Conservation (phyloP, 2,329 filamentous ascomycete species). For the Ophiocordyceps camponoti-floridani region DNA sequence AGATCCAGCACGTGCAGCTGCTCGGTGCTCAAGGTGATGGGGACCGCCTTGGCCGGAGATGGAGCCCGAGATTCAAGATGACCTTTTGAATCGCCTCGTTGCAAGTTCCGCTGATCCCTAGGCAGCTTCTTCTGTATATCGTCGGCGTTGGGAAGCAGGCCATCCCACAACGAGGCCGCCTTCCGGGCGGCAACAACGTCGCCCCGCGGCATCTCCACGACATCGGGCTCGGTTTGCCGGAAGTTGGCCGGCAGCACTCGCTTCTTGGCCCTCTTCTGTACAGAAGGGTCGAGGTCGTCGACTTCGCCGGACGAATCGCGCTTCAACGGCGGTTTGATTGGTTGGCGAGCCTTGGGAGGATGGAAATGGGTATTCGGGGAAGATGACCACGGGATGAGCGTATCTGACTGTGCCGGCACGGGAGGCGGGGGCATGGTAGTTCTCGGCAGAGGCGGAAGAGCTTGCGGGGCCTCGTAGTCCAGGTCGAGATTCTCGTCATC, state of each 20-base stretch:
- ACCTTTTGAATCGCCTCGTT: slow-evolving; percentile 21
- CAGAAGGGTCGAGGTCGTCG: slow-evolving; percentile 8
- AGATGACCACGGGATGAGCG: slow-evolving; percentile 52
- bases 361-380: slow-evolving; percentile 34
- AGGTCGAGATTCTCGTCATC: slow-evolving; percentile 64
- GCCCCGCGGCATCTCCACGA: neutral
- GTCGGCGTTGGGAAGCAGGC: slow-evolving; percentile 53
- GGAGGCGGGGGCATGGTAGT: slow-evolving; percentile 11
- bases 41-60: slow-evolving; percentile 19
- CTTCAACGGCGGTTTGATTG: slow-evolving; percentile 17
- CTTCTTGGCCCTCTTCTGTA: slow-evolving; percentile 32
- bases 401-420: slow-evolving; percentile 10
- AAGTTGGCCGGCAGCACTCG: slow-evolving; percentile 38
- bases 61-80: slow-evolving; percentile 15
- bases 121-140: slow-evolving; percentile 65
- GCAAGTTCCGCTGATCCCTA: slow-evolving; percentile 31
- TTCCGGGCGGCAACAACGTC: slow-evolving; percentile 10
- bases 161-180: slow-evolving; percentile 34
- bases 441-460: slow-evolving; percentile 21
- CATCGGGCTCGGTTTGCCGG: slow-evolving; percentile 9
- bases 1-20: slow-evolving; percentile 70
- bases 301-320: slow-evolving; percentile 19
- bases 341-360: slow-evolving; percentile 12
- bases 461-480: slow-evolving; percentile 42
- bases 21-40: slow-evolving; percentile 65